These are phyloP conservation scores for Cytospora paraplurivora DNA, from an alignment of 2,329 filamentous ascomycete species.

Conservation along the genomic window DNA sequence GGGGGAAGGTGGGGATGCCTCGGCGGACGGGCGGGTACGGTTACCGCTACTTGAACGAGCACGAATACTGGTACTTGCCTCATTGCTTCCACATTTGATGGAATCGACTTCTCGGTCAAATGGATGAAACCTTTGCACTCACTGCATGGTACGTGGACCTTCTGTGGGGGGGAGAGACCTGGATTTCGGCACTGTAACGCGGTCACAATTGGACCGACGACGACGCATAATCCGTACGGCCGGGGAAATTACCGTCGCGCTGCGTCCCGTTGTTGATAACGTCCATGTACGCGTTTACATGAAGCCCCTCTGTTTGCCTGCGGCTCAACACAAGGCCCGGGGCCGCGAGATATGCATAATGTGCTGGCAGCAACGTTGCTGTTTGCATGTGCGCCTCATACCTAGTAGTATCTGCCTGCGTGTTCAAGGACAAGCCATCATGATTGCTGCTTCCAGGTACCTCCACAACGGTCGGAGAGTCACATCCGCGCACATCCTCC, in stretches of 20 bases:
- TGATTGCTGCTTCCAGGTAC: background rate
- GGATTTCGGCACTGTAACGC: background rate
- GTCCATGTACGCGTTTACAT: background rate
- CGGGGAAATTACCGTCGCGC: background rate
- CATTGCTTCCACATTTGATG: background rate
- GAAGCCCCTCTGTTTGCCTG: background rate
- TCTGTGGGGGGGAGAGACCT: background rate
- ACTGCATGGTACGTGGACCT: background rate
- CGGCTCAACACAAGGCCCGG: background rate
- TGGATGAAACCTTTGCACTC: background rate
- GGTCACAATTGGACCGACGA: background rate
- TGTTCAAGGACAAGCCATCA: background rate
- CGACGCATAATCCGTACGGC: background rate
- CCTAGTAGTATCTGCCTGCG: background rate
- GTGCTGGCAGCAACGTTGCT: background rate
- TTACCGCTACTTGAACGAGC: background rate
- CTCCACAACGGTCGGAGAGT: background rate
- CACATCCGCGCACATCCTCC: background rate
- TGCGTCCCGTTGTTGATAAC: background rate
- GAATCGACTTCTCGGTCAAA: background rate
- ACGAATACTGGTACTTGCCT: background rate
- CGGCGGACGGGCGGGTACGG: no score
- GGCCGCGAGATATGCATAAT: background rate
- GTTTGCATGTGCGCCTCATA: background rate
- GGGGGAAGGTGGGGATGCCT: no score